Evolutionary conservation across 805 yeast species (phyloP).

Genomic region (Ogataea angusta): DNA sequence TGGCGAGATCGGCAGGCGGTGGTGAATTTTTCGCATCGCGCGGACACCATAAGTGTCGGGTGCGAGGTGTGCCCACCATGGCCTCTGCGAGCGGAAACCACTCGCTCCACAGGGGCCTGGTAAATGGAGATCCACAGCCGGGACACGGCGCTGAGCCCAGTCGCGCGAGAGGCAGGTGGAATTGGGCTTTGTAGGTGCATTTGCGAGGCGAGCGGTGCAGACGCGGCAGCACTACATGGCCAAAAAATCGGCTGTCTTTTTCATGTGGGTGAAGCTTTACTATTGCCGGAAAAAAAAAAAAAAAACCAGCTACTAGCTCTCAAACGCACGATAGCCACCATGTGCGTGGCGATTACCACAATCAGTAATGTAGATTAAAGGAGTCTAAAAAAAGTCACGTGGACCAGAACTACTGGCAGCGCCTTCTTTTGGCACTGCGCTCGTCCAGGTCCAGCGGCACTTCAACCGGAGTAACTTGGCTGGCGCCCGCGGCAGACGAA

Average conservation of each 20-base stretch:
- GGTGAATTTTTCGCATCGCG: no score
- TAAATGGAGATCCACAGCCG: no score
- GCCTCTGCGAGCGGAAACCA: slow-evolving; percentile 1
- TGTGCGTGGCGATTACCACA: background rate
- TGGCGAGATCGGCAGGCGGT: background rate
- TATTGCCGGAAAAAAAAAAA: background rate
- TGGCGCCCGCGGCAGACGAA: slow-evolving; percentile 10
- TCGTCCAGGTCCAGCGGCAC: slow-evolving; percentile 10
- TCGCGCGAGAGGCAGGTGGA: background rate
- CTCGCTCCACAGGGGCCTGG: background rate
- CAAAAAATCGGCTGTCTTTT: background rate
- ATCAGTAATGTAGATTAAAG: background rate
- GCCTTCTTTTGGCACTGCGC: slow-evolving; percentile 8
- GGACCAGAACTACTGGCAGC: background rate
- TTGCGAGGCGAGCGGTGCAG: background rate
- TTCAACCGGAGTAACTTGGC: slow-evolving; percentile 24
- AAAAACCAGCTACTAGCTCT: background rate
- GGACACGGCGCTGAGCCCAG: no score
- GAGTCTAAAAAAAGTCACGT: background rate
- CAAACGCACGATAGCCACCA: background rate
- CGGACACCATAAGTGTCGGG: background rate
- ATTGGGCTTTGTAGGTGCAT: background rate
- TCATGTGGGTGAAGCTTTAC: background rate
- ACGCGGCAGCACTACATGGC: background rate
- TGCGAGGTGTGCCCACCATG: background rate